Evolutionary conservation across 106 monocot species (phyloP).

Genomic region (Ottelia alismoides): DNA sequence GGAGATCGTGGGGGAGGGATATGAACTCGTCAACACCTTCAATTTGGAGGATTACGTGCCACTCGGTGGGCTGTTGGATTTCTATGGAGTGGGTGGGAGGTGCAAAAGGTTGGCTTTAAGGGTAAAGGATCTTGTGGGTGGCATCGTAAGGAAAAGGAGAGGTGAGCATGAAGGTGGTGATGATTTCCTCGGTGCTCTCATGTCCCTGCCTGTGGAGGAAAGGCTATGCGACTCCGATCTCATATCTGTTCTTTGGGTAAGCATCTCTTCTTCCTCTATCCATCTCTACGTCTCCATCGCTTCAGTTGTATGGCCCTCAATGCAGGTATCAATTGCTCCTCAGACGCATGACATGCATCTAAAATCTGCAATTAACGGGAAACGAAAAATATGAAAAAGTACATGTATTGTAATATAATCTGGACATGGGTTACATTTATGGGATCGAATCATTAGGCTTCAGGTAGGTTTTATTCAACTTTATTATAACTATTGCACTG

Average conservation of each 20-base stretch:
- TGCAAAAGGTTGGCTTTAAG: conserved; percentile 19
- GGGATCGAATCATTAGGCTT: too few species aligned
- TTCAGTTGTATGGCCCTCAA: too few species aligned
- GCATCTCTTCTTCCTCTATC: too few species aligned
- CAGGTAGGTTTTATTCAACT: too few species aligned
- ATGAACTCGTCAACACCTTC: conserved; percentile 19
- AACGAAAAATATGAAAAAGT: too few species aligned
- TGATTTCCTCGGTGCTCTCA: conserved; percentile 25
- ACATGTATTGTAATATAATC: too few species aligned
- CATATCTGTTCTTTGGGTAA: conserved; percentile 48
- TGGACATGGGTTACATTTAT: too few species aligned
- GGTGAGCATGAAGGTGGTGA: neutral
- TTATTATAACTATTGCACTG: too few species aligned
- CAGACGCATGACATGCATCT: too few species aligned
- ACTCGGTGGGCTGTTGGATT: conserved; percentile 20
- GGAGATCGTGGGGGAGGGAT: conserved; percentile 5
- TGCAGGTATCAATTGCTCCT: too few species aligned
- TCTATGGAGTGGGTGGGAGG: conserved; percentile 29
- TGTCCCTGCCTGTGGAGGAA: conserved; percentile 25
- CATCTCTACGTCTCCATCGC: too few species aligned
- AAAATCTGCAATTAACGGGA: too few species aligned
- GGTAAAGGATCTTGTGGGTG: conserved; percentile 30
- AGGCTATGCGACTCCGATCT: conserved; percentile 28
- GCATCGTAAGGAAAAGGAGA: conserved; percentile 25
- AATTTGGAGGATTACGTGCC: conserved; percentile 30